Percentiles rank a stretch among this genome's conserved stretches.
Conservation (phyloP, 805 yeast species). For the Maudiozyma turicensis region DNA sequence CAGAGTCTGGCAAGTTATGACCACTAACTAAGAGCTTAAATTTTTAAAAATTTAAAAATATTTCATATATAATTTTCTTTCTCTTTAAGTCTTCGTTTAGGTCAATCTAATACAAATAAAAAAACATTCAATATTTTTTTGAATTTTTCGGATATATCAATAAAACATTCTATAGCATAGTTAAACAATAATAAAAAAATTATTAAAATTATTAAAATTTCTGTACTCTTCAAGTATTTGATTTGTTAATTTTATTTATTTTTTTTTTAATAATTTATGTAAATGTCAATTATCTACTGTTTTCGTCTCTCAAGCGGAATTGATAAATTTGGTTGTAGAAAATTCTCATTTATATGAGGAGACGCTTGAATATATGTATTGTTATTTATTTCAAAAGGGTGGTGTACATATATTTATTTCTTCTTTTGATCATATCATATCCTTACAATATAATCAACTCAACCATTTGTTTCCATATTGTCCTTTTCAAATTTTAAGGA, state of each 20-base stretch:
- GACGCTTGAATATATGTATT: too few species aligned
- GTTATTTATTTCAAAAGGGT: too few species aligned
- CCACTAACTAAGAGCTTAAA: constrained; percentile 33
- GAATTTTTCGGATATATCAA: background rate
- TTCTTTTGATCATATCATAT: too few species aligned
- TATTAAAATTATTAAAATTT: background rate
- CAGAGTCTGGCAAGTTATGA: constrained; percentile 99
- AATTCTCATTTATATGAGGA: too few species aligned
- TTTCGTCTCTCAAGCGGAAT: too few species aligned
- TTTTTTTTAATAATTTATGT: background rate
- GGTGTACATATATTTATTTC: too few species aligned
- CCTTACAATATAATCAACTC: too few species aligned
- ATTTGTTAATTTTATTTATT: background rate
- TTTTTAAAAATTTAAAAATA: background rate
- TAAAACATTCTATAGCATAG: constrained; percentile 1
- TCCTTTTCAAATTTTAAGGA: background rate
- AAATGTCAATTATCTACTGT: too few species aligned
- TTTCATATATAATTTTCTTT: constrained; percentile 3
- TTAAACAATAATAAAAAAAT: background rate
- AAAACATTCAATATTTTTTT: background rate
- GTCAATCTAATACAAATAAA: constrained; percentile 1
- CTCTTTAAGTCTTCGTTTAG: constrained; percentile 2
- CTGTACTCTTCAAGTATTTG: background rate
- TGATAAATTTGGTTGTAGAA: too few species aligned
- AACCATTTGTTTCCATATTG: too few species aligned